phyloP scores from a whole-genome alignment of 345 rosid genomes.

The Lepidium didymum region DNA sequence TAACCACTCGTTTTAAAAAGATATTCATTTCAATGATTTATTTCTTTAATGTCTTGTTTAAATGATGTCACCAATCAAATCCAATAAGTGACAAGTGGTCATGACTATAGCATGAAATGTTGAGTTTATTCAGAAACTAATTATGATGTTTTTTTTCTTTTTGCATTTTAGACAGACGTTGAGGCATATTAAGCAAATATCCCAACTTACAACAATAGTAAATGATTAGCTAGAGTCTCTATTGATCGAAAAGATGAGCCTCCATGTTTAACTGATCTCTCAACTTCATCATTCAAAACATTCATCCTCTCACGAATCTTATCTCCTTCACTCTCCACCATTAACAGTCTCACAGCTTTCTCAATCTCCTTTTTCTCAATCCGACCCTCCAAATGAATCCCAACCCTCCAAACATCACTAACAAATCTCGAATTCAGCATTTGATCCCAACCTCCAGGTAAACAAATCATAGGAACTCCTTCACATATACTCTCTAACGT shows the following conservation, averaged over 20 bases:
- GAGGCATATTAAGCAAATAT: not conserved
- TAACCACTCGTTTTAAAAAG: too few relatives aligned
- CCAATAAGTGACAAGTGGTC: not conserved
- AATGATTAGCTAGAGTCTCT: conserved; percentile 10
- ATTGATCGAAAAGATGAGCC: conserved; percentile 20
- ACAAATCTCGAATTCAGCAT: conserved; percentile 26
- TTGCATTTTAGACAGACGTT: not conserved
- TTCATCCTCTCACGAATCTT: conserved; percentile 22
- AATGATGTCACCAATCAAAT: too few relatives aligned
- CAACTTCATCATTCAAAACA: conserved; percentile 6
- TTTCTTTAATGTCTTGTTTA: too few relatives aligned
- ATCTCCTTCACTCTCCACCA: conserved; percentile 10
- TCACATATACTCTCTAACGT: conserved; percentile 30
- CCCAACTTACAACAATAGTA: not conserved
- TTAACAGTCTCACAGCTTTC: conserved; percentile 15
- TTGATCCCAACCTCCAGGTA: conserved; percentile 27
- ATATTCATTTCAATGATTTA: too few relatives aligned
- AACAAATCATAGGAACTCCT: conserved; percentile 30
- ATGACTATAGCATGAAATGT: not conserved
- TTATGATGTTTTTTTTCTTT: not conserved
- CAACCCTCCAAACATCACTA: conserved; percentile 19
- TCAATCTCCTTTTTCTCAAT: conserved; percentile 20
- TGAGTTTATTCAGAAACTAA: not conserved
- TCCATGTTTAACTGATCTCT: conserved; percentile 9
- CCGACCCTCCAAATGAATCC: conserved; percentile 17